Base-by-base conservation (phyloP, 768 basidiomycete genomes). In the Calocera cornea region DNA sequence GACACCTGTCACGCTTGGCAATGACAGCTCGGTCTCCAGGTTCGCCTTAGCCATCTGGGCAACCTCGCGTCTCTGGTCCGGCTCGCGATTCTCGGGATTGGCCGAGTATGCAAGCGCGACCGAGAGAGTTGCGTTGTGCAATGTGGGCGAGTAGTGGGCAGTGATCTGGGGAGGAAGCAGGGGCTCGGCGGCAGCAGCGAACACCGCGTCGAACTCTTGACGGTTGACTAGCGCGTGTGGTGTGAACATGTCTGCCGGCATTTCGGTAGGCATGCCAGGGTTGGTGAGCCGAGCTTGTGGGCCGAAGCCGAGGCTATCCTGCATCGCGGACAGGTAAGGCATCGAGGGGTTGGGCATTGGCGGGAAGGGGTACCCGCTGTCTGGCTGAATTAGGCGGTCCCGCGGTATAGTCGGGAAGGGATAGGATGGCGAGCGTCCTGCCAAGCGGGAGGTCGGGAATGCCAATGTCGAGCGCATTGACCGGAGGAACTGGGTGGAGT, bases 111-210 rank as follows among this genome's bases (percentile, higher is more conserved):
- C 77, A 1, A 77, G 72, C 8, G 77, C 79, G 64, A 82, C 77
- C 16, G 77, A 79, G 49, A 89, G 75, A 1, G 87, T 78, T 0
- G 86, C 80, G 70, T 89, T 89, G 75, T 89, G 87, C 8, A 88
- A 79, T 82, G 88, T 84, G 0, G 87, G 86, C 1, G 86, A 87
- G 74, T 88, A 89, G 70, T 88, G 86, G 38, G 54, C 5, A 2
- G 54, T 60, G 31, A 60, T 22, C 31, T 60, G 54, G 14, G 54
- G 54, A 12, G 54, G 54, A 22, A 60, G 54, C 10, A 60, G 5
- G 8, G 54, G 54, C 5, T 27, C 27, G 7, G 31, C 10, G 11
- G 11, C 27, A 16, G 27, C 54, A 33, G 11, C 54, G 19, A 60
- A 60, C 14, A 60, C 31, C 8, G 54, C 54, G 2, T 60, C 27